Evolutionary conservation across 106 monocot species (phyloP), one percentile per base, ranked within the genome.

Genomic region (Platanthera zijinensis): DNA sequence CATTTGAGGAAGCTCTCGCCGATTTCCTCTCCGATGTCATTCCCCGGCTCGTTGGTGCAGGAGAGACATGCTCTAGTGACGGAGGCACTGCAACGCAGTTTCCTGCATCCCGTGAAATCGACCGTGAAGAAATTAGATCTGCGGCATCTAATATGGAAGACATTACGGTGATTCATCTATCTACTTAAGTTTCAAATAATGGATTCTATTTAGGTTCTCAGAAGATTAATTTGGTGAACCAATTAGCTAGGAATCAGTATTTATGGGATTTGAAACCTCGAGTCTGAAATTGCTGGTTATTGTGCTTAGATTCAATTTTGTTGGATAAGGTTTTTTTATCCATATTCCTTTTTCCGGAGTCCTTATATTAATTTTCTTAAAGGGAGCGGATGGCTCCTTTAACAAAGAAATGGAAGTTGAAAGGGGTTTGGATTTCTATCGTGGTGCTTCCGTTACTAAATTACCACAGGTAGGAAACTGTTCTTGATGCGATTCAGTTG

Each of bases 11-110:
- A n/a, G 90, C 93, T 12, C 81, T 90, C 64, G 70, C 79, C 48
- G 68, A 79, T 15, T 88, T 93, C 80, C 82, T 90, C 22, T 80
- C 84, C 15, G 84, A 83, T 46, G 86, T 88, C 69, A 30, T 90
- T 17, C 93, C 93, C 28, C 52, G 74, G 74, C 53, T 78, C 63
- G 50, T 21, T 18, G 51, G 47, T 15, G 47, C 48, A 1, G 75
- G 51, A 70, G 80, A 69, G 51, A 71, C 25, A 69, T 59, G 4
- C 19, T 22, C 30, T 7, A 6, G 8, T 25, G 49, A 52, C 46
- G 50, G 57, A n/a, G 22, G 46, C 25, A 39, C 81, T 57, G 48
- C 5, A 46, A 19, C 22, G 18, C 71, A 64, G 64, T 69, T 28
- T 48, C 56, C 57, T 48, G 22, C 17, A 19, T 17, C 11, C 9